Evolutionary conservation across 2,329 filamentous ascomycete species (phyloP), one percentile per base, ranked within the genome.

Genomic region (Emergomyces orientalis): DNA sequence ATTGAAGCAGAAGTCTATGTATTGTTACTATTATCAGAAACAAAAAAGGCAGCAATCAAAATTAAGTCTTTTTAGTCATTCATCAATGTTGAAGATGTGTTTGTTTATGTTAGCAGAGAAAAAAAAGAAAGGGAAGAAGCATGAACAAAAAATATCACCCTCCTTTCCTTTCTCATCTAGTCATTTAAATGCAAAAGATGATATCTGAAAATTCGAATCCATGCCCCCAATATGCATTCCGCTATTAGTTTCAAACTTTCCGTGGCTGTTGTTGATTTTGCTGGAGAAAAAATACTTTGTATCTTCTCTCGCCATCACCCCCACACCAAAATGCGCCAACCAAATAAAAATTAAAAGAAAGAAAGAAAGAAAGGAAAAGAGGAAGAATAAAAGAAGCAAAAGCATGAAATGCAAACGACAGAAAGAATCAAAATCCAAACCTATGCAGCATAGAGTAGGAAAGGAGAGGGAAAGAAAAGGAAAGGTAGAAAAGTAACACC

Each of bases 401-500:
- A 37, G 54, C 41, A 37, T 19, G 32, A 39, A 54, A 37, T 49
- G 56, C 59, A 54, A 54, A 64, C 49, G 47, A 63, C 49, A 49
- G 61, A 32, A 64, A 58, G 39, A 61, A 22, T 19, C 19, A 22
- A 43, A 43, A 43, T 2, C 41, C 5, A 43, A 22, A 19, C 7
- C 19, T n/a, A 47, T 47, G 43, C 43, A 47, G 19, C 17, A 47
- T 43, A 17, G 43, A 47, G 43, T 7, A 62, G 61, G 62, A 51
- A 45, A 43, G 45, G 58, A 63, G 63, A n/a, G 51, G 59, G 51
- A 45, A 59, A 60, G 25, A 47, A 37, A 58, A 45, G 30, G 14
- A 27, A 34, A 56, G n/a, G 51, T 45, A 62, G 41, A 64, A 57
- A 51, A 63, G 43, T 32, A 63, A 39, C 27, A 62, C 51, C 37